These are phyloP conservation scores for Saccharomycopsis sp. DNA, from an alignment of 805 yeast genomes.

Conservation along the genomic window DNA sequence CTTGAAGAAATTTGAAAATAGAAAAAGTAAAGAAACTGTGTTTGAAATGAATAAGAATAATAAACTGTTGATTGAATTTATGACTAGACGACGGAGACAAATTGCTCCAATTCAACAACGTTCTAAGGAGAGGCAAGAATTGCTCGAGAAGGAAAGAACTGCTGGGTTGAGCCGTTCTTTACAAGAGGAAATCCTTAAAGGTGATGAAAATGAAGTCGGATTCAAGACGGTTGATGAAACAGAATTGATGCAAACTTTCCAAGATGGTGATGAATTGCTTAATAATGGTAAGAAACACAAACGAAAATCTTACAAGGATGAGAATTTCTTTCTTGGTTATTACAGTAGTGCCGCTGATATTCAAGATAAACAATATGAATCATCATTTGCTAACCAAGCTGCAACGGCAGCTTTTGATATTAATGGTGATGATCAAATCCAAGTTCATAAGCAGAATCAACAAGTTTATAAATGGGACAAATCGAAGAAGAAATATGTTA, in stretches of 20 bases:
- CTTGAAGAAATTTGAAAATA: conserved; percentile 60
- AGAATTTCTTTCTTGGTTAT: conserved; percentile 75
- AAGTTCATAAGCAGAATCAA: conserved; percentile 54
- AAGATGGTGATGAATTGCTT: conserved; percentile 42
- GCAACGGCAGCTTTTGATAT: conserved; percentile 82
- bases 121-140: conserved; percentile 61
- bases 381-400: conserved; percentile 77
- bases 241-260: conserved; percentile 42
- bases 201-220: conserved; percentile 29
- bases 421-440: conserved; percentile 62
- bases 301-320: conserved; percentile 61
- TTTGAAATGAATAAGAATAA: conserved; percentile 78
- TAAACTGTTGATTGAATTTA: conserved; percentile 67
- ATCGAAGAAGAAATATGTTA: conserved; percentile 84
- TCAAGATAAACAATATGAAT: conserved; percentile 68
- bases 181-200: conserved; percentile 59
- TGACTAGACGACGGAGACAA: conserved; percentile 81
- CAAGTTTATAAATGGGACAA: conserved; percentile 85
- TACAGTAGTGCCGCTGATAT: conserved; percentile 76
- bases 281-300: conserved; percentile 26
- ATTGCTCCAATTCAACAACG: conserved; percentile 81
- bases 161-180: conserved; percentile 69
- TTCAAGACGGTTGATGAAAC: conserved; percentile 35
- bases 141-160: conserved; percentile 63
- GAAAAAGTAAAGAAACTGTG: conserved; percentile 80